A percentile compares a stretch with the other conserved stretches of the same genome.
Conservation (phyloP, 2,329 filamentous ascomycete genomes). For the Aspergillus pseudoviridinutans region DNA sequence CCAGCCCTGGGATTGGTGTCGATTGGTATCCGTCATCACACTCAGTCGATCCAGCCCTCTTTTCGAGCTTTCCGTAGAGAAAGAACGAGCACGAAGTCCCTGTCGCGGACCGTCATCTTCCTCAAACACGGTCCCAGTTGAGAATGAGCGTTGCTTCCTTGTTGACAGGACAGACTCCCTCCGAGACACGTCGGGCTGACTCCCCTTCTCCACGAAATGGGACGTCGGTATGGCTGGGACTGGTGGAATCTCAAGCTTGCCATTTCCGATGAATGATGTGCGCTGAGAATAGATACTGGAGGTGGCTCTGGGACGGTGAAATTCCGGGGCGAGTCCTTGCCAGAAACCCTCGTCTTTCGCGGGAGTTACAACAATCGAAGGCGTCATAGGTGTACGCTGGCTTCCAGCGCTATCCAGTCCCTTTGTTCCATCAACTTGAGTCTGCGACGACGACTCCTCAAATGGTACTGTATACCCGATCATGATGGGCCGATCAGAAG, state of each 20-base stretch:
- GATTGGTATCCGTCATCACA: constrained; percentile 33
- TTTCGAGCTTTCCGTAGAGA: constrained; percentile 28
- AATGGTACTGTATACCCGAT: constrained; percentile 44
- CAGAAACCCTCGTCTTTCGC: constrained; percentile 39
- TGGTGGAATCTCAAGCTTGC: constrained; percentile 32
- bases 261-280: constrained; percentile 26
- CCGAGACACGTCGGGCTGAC: constrained; percentile 7
- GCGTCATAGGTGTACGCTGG: constrained; percentile 38
- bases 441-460: constrained; percentile 23
- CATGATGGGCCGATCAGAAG: constrained; percentile 43
- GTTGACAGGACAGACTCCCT: constrained; percentile 16
- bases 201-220: constrained; percentile 20
- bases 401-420: constrained; percentile 27
- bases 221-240: constrained; percentile 39
- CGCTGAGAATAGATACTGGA: constrained; percentile 46
- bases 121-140: constrained; percentile 36
- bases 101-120: constrained; percentile 21
- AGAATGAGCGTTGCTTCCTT: constrained; percentile 28
- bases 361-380: constrained; percentile 45
- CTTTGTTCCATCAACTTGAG: constrained; percentile 15
- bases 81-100: constrained; percentile 15
- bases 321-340: constrained; percentile 24
- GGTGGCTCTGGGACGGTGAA: constrained; percentile 27
- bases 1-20: constrained; percentile 47
- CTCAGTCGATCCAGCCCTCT: constrained; percentile 29